Base-by-base conservation (phyloP, 139 green algal species). In the Chlorella sp. region DNA sequence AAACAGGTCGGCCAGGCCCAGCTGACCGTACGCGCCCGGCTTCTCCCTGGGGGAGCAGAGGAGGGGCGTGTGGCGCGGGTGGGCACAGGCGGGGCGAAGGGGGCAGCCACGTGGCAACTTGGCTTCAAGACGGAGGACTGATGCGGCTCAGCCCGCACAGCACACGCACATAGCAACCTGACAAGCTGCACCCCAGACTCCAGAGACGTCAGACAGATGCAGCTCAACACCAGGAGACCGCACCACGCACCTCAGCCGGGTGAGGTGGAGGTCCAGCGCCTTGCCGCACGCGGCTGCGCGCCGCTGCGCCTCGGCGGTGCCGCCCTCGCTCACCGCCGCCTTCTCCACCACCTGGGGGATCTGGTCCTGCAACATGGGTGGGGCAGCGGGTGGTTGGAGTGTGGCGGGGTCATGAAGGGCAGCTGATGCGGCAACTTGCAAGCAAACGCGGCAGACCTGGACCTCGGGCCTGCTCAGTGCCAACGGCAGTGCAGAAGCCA, bases 1-100 rank as follows among this genome's bases (percentile, higher is more conserved):
- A 89, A 99, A 95, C 83, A 99, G 87, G 68, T 98, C 95, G 0
- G 92, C 91, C 64, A 99, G 92, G 26, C 95, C 95, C 51, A 98
- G 90, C 56, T 90, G 86, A 0, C 97, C 97, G 82, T 99, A 99
- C 28, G 92, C 90, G 17, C 90, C 88, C 9, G 94, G 96, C 80
- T 98, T 94, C 70, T 86, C 44, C 51, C 77, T 83, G 51, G 11
- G 14, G 51, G 51, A 26, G 11, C 8, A 11, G 8, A 11, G 11
- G 46, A 11, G 46, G 8, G 46, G n/a, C n/a, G n/a, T n/a, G n/a
- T n/a, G n/a, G n/a, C n/a, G n/a, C n/a, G n/a, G n/a, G n/a, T n/a
- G n/a, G n/a, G n/a, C n/a, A n/a, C n/a, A n/a, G n/a, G n/a, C n/a
- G n/a, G n/a, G n/a, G n/a, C n/a, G n/a, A n/a, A n/a, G n/a, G n/a